Evolutionary conservation across 352 stramenopile genomes (phyloP).

Genomic region (Pythium dissotocum): DNA sequence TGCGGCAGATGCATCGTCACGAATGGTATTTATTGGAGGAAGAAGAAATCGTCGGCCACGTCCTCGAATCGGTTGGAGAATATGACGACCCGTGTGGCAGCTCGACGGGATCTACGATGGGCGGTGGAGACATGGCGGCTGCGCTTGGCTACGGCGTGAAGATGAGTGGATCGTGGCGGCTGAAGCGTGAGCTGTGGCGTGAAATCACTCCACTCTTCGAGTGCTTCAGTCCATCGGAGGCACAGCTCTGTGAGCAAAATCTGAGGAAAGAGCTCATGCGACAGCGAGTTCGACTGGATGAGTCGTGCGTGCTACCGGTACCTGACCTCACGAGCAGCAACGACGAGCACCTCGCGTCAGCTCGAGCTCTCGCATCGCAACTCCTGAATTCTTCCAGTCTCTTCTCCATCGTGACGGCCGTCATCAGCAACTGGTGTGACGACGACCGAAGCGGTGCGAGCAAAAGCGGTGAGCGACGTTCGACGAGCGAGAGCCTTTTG

Average conservation of each 20-base stretch:
- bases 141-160: slow-evolving; percentile 57
- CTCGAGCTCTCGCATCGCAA: slow-evolving; percentile 20
- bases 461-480: slow-evolving; percentile 1
- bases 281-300: slow-evolving; percentile 19
- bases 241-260: slow-evolving; percentile 77
- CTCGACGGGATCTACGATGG: slow-evolving; percentile 9
- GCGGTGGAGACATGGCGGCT: slow-evolving; percentile 7
- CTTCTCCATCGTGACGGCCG: slow-evolving; percentile 40
- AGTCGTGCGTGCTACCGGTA: slow-evolving; percentile 13
- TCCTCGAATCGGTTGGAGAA: slow-evolving; percentile 59
- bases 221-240: slow-evolving; percentile 72
- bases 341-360: slow-evolving; percentile 10
- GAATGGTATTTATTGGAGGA: slow-evolving; percentile 66
- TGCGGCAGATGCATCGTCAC: slow-evolving; percentile 57
- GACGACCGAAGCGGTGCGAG: slow-evolving; percentile 26
- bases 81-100: slow-evolving; percentile 50
- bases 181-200: slow-evolving; percentile 57
- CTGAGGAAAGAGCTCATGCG: slow-evolving; percentile 40
- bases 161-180: slow-evolving; percentile 67
- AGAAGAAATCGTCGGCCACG: slow-evolving; percentile 74
- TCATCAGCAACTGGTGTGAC: slow-evolving; percentile 41
- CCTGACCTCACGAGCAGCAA: neutral
- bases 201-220: slow-evolving; percentile 70
- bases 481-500: slow-evolving; percentile 53
- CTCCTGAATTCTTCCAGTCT: slow-evolving; percentile 56